Base-by-base conservation (phyloP, 2,329 filamentous ascomycete species). In the Exophiala sp. region DNA sequence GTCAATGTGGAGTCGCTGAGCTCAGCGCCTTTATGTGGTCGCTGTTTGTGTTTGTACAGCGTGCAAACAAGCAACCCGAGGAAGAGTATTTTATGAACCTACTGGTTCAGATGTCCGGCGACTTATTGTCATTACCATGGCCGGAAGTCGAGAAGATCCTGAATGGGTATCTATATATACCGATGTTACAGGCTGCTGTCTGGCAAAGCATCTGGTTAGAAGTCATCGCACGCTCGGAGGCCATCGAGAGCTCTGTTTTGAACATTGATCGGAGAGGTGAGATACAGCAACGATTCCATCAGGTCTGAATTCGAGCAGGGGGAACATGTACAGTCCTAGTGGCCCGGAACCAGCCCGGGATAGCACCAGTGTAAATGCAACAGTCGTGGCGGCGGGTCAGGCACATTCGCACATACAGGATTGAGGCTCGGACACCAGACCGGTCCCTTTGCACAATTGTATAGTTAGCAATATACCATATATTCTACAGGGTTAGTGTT, bases 1-100 rank as follows among this genome's bases (percentile, higher is more conserved):
- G 20, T 12, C 3, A 33, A 16, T 42, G 35, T 14, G 20, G 40
- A 29, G 18, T 38, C 5, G 3, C 36, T n/a, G 48, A 54, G 29
- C 18, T 45, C 7, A 39, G 57, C 33, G 62, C 56, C 47, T 18
- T 63, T 10, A 59, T 61, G 43, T 66, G 65, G 65, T 52, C 61
- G 1, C 54, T 66, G 14, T 65, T 66, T 54, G 61, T 61, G 20
- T 57, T 58, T 21, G 56, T 58, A 3, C 57, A 61, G 21, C 50
- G 56, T 41, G 42, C 56, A 6, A 35, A 32, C 21, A 40, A 50
- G 12, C 57, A 59, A 40, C 48, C 49, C 9, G 59, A 61, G 38
- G 53, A 57, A 12, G 35, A 5, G 7, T 55, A 52, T 12, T 60
- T 61, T 24, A 38, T 44, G 1, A 12, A 43, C 2, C 34, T 51